Evolutionary conservation across 2,329 filamentous ascomycete genomes (phyloP).

Genomic region (Calonectria ilicicola): DNA sequence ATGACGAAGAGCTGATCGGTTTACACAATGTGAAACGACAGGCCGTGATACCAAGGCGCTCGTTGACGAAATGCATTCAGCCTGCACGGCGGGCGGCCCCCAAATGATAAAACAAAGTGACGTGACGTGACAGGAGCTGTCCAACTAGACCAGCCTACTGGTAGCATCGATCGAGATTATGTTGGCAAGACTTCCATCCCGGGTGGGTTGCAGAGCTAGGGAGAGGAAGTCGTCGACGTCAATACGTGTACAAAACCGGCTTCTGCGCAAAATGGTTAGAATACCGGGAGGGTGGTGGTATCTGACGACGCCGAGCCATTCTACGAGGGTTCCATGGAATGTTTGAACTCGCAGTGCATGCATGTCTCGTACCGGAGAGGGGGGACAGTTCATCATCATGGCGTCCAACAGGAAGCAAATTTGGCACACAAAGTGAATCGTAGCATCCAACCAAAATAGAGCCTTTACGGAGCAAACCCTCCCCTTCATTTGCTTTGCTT

Average conservation of each 20-base stretch:
- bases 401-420: neutral
- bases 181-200: conserved; percentile 6
- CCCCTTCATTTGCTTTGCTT: neutral
- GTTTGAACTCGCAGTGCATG: neutral
- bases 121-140: conserved; percentile 1
- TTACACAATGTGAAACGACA: neutral
- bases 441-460: neutral
- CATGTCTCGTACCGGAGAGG: neutral
- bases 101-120: conserved; percentile 5
- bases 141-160: neutral
- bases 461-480: neutral
- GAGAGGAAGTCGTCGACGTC: neutral
- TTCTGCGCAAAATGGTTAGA: neutral
- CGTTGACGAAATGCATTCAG: neutral
- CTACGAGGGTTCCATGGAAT: conserved; percentile 18
- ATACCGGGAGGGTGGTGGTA: conserved; percentile 5
- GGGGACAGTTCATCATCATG: neutral
- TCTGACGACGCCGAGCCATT: conserved; percentile 15
- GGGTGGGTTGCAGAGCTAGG: neutral
- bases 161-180: conserved; percentile 16
- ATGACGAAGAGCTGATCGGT: conserved; percentile 9
- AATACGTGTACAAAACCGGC: conserved; percentile 2
- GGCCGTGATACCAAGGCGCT: neutral
- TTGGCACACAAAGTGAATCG: neutral
- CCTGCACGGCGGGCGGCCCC: neutral